These are phyloP conservation scores for Penicillium odoratum DNA, from an alignment of 495 filamentous ascomycete genomes.

Conservation along the genomic window DNA sequence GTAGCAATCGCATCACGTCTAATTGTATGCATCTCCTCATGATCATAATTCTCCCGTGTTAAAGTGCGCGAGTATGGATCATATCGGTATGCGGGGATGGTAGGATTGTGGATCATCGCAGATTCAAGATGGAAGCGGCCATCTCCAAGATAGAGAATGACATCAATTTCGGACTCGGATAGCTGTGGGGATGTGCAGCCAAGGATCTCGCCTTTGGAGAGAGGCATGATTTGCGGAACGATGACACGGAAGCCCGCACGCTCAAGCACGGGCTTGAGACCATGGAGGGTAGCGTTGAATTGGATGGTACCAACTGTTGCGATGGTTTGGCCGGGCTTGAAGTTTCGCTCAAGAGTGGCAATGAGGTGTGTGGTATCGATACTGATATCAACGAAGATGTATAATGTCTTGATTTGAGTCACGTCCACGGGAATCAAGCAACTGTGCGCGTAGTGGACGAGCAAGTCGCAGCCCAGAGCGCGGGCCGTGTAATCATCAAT, in stretches of 20 bases:
- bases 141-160: constrained; percentile 91
- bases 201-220: constrained; percentile 92
- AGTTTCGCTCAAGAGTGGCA: constrained; percentile 86
- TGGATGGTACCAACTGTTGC: constrained; percentile 97
- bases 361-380: constrained; percentile 88
- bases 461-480: constrained; percentile 88
- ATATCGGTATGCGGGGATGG: constrained; percentile 88
- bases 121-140: constrained; percentile 96
- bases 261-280: constrained; percentile 70
- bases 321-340: constrained; percentile 77
- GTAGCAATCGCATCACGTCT: constrained; percentile 72
- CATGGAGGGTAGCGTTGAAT: constrained; percentile 95
- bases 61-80: constrained; percentile 93
- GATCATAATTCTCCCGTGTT: constrained; percentile 85
- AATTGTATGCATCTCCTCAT: constrained; percentile 82
- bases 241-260: constrained; percentile 77
- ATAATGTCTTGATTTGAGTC: constrained; percentile 91
- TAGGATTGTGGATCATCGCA: constrained; percentile 97
- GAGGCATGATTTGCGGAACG: constrained; percentile 88
- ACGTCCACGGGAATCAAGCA: constrained; percentile 95
- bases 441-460: constrained; percentile 96
- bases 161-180: constrained; percentile 56
- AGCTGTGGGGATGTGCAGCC: constrained; percentile 91
- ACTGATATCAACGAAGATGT: constrained; percentile 97
- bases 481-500: constrained; percentile 98